A percentile compares a stretch with the other conserved stretches of the same genome.
Evolutionary conservation across 2,329 filamentous ascomycete genomes (phyloP).

Genomic region (Davidsoniella virescens): DNA sequence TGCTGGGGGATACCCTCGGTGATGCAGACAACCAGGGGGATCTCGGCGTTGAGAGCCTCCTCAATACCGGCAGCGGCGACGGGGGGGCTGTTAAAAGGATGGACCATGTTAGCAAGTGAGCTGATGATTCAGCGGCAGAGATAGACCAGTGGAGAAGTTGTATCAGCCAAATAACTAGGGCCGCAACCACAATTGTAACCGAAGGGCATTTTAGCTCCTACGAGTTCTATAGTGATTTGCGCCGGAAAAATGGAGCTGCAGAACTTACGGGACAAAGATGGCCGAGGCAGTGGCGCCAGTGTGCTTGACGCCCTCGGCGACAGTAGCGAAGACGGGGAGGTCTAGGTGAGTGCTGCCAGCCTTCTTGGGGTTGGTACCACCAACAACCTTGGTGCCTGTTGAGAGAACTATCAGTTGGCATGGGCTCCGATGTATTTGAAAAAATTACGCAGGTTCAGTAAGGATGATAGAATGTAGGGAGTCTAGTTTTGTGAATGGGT

Average conservation of each 20-base stretch:
- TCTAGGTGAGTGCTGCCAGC: conserved; percentile 79
- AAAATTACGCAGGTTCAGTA: background rate
- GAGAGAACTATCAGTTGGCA: conserved; percentile 7
- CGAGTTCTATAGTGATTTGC: background rate
- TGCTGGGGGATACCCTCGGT: conserved; percentile 97
- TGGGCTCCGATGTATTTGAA: background rate
- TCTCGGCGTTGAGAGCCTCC: conserved; percentile 84
- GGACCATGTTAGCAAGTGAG: background rate
- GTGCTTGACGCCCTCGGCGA: conserved; percentile 74
- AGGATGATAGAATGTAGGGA: background rate
- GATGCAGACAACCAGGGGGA: conserved; percentile 91
- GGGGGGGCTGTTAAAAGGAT: conserved; percentile 48
- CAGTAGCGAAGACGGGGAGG: conserved; percentile 82
- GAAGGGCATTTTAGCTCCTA: background rate
- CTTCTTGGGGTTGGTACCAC: conserved; percentile 98
- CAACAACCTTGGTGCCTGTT: conserved; percentile 90
- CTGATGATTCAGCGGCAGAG: background rate
- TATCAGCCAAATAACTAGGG: conserved; percentile 1
- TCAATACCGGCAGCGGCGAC: conserved; percentile 89
- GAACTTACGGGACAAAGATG: conserved; percentile 79
- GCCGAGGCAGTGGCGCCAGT: conserved; percentile 83
- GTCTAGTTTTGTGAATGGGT: background rate
- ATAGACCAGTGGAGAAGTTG: background rate
- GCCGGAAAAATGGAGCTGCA: conserved; percentile 2
- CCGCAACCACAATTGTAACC: background rate